Conservation (phyloP, 805 yeast genomes). For the Starmera caribaea region DNA sequence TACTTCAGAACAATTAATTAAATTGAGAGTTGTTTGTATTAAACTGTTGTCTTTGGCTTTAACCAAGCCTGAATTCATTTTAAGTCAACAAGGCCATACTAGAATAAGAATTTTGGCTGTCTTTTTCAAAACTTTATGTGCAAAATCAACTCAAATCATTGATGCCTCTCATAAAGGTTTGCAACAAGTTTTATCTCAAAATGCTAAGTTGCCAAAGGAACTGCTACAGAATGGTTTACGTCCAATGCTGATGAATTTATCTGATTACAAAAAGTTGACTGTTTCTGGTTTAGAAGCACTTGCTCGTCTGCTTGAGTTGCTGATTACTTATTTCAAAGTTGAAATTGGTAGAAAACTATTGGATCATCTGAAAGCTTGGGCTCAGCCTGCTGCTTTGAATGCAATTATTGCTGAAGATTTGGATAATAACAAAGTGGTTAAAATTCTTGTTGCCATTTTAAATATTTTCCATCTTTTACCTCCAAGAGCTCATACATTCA, state of each 20-base stretch:
- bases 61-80: slow-evolving; percentile 73
- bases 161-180: slow-evolving; percentile 91
- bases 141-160: slow-evolving; percentile 76
- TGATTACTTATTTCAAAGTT: slow-evolving; percentile 90
- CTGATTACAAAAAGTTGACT: slow-evolving; percentile 86
- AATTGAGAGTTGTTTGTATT: slow-evolving; percentile 84
- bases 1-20: slow-evolving; percentile 81
- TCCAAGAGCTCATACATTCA: slow-evolving; percentile 81
- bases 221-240: slow-evolving; percentile 88
- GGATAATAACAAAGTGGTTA: slow-evolving; percentile 70
- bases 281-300: slow-evolving; percentile 87
- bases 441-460: slow-evolving; percentile 80
- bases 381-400: slow-evolving; percentile 70
- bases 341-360: slow-evolving; percentile 90
- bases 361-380: slow-evolving; percentile 95
- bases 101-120: slow-evolving; percentile 84
- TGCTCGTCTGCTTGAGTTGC: slow-evolving; percentile 73
- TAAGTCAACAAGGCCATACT: slow-evolving; percentile 66
- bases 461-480: slow-evolving; percentile 90
- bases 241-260: slow-evolving; percentile 90
- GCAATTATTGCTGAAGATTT: slow-evolving; percentile 74
- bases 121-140: slow-evolving; percentile 86
- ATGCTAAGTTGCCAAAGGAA: slow-evolving; percentile 87
- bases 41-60: slow-evolving; percentile 72
- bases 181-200: slow-evolving; percentile 72